A percentile compares a stretch with the other conserved stretches of the same genome.
Evolutionary conservation across 169 alveolate genomes (phyloP).

Genomic region (Cryptosporidium baileyi): DNA sequence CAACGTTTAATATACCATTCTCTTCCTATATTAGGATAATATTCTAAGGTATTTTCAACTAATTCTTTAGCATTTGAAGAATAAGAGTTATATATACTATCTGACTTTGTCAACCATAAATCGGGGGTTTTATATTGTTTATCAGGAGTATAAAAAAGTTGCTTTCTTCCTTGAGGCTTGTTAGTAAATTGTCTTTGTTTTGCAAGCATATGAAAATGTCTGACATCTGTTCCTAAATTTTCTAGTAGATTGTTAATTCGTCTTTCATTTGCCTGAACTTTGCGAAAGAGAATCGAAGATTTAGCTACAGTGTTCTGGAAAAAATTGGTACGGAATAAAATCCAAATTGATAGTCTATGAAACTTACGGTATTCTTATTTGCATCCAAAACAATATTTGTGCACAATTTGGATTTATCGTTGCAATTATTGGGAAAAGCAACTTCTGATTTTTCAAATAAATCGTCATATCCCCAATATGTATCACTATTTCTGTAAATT

Average conservation of each 20-base stretch:
- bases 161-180: conserved; percentile 68
- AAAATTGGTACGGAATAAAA: not conserved
- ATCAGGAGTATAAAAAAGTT: conserved; percentile 54
- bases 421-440: not conserved
- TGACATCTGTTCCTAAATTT: conserved; percentile 26
- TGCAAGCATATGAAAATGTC: conserved; percentile 51
- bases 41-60: conserved; percentile 36
- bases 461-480: conserved; percentile 63
- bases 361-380: conserved; percentile 24
- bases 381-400: conserved; percentile 1
- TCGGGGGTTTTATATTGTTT: conserved; percentile 53
- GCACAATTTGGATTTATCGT: conserved; percentile 24
- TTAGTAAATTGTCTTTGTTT: conserved; percentile 65
- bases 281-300: conserved; percentile 27
- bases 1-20: conserved; percentile 55
- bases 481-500: conserved; percentile 30
- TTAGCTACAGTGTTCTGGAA: conserved; percentile 29
- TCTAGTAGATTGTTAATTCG: conserved; percentile 37
- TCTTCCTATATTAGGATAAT: conserved; percentile 47
- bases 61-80: conserved; percentile 53
- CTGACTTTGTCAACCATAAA: conserved; percentile 59
- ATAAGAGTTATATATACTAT: conserved; percentile 28
- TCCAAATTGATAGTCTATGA: not conserved
- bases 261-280: conserved; percentile 56
- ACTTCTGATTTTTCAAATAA: conserved; percentile 17